phyloP scores from a whole-genome alignment of 2,329 filamentous ascomycete genomes.

The Drechslera avenae region DNA sequence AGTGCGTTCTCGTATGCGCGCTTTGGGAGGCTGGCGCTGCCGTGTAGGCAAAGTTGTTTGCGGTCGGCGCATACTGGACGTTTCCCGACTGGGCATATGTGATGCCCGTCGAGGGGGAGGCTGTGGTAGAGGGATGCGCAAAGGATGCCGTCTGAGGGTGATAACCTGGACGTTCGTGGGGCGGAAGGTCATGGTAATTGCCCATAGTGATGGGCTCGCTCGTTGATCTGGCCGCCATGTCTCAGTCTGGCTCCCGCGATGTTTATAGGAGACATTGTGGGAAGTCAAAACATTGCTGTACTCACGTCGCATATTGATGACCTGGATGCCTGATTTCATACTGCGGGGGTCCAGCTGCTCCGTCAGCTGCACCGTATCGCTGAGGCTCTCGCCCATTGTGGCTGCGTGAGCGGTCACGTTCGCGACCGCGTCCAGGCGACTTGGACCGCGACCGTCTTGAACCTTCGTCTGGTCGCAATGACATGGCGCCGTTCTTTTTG shows the following conservation, averaged over 20 bases:
- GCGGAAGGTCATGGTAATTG: constrained; percentile 52
- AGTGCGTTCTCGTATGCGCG: constrained; percentile 28
- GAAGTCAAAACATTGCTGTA: constrained; percentile 13
- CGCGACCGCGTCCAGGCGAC: constrained; percentile 46
- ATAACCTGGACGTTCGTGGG: constrained; percentile 51
- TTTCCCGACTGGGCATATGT: constrained; percentile 31
- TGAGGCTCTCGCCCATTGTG: constrained; percentile 47
- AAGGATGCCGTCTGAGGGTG: constrained; percentile 15
- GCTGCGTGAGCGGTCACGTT: constrained; percentile 49
- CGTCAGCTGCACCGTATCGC: constrained; percentile 39
- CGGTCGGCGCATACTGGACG: constrained; percentile 41
- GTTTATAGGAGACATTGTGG: constrained; percentile 1
- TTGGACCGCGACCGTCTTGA: constrained; percentile 51
- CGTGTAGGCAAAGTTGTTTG: constrained; percentile 37
- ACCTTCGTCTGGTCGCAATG: constrained; percentile 50
- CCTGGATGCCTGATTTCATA: constrained; percentile 51
- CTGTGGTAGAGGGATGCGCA: constrained; percentile 18
- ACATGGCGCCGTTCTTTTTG: constrained; percentile 36
- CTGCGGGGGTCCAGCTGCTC: constrained; percentile 42
- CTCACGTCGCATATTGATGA: constrained; percentile 44
- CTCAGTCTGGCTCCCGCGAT: constrained; percentile 28
- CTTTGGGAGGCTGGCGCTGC: constrained; percentile 28
- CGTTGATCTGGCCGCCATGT: constrained; percentile 40
- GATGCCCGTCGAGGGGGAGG: constrained; percentile 21
- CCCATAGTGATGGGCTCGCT: constrained; percentile 51